These are phyloP conservation scores for Globisporangium iwayamae DNA, from an alignment of 352 stramenopile genomes.

Conservation along the genomic window DNA sequence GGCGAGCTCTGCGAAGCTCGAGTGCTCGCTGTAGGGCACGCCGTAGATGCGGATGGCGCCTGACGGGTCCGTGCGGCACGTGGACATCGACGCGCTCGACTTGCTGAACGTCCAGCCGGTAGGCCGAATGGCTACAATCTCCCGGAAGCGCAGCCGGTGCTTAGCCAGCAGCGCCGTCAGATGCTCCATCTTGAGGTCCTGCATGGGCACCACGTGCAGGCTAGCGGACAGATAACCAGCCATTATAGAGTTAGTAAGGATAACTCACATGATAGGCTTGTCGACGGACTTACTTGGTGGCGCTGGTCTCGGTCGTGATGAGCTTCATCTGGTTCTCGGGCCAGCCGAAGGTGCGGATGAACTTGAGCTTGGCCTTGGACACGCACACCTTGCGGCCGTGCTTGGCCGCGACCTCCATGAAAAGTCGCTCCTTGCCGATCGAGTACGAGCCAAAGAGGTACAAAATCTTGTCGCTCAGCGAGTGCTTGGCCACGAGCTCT, in stretches of 20 bases:
- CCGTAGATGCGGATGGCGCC: slow-evolving; percentile 90
- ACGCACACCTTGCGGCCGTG: slow-evolving; percentile 75
- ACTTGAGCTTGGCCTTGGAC: slow-evolving; percentile 71
- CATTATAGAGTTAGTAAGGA: slow-evolving; percentile 1
- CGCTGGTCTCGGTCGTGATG: slow-evolving; percentile 79
- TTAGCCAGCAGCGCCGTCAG: slow-evolving; percentile 57
- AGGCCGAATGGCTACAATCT: slow-evolving; percentile 93
- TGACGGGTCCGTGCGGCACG: slow-evolving; percentile 71
- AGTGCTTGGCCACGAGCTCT: slow-evolving; percentile 54
- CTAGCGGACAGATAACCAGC: slow-evolving; percentile 21
- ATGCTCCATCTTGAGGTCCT: slow-evolving; percentile 92
- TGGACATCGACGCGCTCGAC: slow-evolving; percentile 52
- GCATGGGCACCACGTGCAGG: slow-evolving; percentile 92
- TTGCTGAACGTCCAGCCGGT: slow-evolving; percentile 90
- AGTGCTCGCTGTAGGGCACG: slow-evolving; percentile 97
- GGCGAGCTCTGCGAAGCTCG: slow-evolving; percentile 93
- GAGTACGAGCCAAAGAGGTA: slow-evolving; percentile 96
- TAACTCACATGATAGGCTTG: not conserved
- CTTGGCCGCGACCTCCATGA: slow-evolving; percentile 89
- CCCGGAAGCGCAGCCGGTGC: slow-evolving; percentile 62
- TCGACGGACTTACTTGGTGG: slow-evolving; percentile 57
- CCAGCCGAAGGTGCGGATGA: slow-evolving; percentile 89
- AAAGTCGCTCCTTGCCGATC: slow-evolving; percentile 97
- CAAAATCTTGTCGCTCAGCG: slow-evolving; percentile 68
- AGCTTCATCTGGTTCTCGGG: slow-evolving; percentile 69